phyloP scores from a whole-genome alignment of 2,329 filamentous ascomycete species.

The Cordyceps pruinosa region DNA sequence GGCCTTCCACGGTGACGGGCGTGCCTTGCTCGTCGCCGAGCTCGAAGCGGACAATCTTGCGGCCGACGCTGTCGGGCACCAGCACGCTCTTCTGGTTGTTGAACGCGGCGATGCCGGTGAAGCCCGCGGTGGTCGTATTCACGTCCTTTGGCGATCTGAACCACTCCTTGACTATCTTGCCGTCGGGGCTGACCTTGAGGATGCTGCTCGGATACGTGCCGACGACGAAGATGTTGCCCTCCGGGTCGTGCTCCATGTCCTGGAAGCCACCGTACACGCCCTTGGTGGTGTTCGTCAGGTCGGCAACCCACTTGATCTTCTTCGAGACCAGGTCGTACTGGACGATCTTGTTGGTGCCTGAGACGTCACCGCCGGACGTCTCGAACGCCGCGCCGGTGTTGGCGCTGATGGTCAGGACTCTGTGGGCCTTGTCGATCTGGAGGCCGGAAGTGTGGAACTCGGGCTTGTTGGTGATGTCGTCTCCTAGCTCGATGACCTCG shows the following conservation, averaged over 20 bases:
- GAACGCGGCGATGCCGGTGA: background rate
- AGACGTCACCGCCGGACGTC: slow-evolving; percentile 27
- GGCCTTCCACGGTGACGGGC: background rate
- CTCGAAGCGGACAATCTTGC: slow-evolving; percentile 30
- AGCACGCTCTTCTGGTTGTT: slow-evolving; percentile 21
- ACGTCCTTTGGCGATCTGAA: slow-evolving; percentile 24
- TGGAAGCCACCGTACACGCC: slow-evolving; percentile 32
- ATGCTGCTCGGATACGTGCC: slow-evolving; percentile 32
- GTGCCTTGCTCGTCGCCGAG: slow-evolving; percentile 1
- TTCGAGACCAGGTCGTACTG: slow-evolving; percentile 25
- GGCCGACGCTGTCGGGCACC: slow-evolving; percentile 24
- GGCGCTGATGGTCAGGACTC: slow-evolving; percentile 28
- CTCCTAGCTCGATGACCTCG: slow-evolving; percentile 20
- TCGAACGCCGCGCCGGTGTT: slow-evolving; percentile 30
- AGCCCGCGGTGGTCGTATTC: background rate
- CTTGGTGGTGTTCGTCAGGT: slow-evolving; percentile 24
- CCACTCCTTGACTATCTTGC: slow-evolving; percentile 23
- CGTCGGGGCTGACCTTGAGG: slow-evolving; percentile 25
- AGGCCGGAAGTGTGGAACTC: slow-evolving; percentile 24
- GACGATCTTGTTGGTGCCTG: slow-evolving; percentile 30
- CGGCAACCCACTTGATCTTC: slow-evolving; percentile 25
- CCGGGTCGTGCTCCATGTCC: slow-evolving; percentile 30
- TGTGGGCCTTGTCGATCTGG: slow-evolving; percentile 24
- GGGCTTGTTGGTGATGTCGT: slow-evolving; percentile 22
- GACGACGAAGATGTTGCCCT: slow-evolving; percentile 31